Base-by-base conservation (phyloP, 2,329 filamentous ascomycete genomes). In the Chaetomiaceae sp. region DNA sequence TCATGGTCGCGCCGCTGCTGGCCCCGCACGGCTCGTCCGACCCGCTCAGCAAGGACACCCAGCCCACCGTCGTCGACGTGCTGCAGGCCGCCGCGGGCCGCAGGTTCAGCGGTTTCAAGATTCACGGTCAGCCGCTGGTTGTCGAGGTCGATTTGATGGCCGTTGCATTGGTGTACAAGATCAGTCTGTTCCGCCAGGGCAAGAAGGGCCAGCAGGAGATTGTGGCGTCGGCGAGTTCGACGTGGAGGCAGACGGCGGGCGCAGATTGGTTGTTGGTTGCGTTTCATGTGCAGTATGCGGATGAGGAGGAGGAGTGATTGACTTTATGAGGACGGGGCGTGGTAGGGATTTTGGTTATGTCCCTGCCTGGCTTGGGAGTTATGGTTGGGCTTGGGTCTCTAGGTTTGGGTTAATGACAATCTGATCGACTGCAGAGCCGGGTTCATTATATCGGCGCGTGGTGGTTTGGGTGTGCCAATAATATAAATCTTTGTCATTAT, bases 131-230 rank as follows among this genome's bases (percentile, higher is more conserved):
- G 3, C 59, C 60, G 39, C 53, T 64, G 17, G 62, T 65, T n/a
- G 63, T 65, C 30, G 63, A 68, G 61, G 61, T 65, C 17, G 65
- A 62, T 35, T 51, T 68, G 20, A 68, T 68, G 65, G 62, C 64
- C 3, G 62, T 68, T 9, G 55, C 61, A 9, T 45, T 62, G 45
- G 59, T 65, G 35, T 67, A 66, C 49, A 59, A 61, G 44, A 37
- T 65, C 4, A 64, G 54, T 7, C 42, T 66, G 37, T 65, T 58
- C 45, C 44, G 51, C 27, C 49, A 57, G 34, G 51, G 49, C 3
- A 9, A 50, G 34, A 57, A 56, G 38, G 56, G 60, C 17, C 27
- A 47, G 22, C 38, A 61, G 42, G 57, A 63, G 49, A 53, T 61
- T 11, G 56, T 61, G 37, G 62, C 61, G 0, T 61, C 54, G 7